phyloP scores from a whole-genome alignment of 2,329 filamentous ascomycete species.

The Fusarium buharicum region DNA sequence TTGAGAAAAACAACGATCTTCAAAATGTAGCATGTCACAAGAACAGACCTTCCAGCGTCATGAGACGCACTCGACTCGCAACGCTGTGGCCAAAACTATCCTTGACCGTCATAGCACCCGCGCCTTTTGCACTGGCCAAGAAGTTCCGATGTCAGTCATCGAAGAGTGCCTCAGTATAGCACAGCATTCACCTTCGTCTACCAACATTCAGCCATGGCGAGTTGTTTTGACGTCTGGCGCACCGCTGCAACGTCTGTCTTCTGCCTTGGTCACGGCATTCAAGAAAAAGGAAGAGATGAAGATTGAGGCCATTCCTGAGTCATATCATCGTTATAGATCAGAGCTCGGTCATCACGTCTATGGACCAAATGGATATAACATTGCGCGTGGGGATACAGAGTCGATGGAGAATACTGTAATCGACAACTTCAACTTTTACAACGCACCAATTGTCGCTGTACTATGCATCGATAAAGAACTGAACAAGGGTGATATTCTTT shows the following conservation, averaged over 20 bases:
- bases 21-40: neutral
- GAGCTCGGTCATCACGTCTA: slow-evolving; percentile 29
- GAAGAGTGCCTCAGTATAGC: slow-evolving; percentile 23
- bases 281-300: slow-evolving; percentile 3
- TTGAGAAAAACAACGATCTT: neutral
- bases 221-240: slow-evolving; percentile 12
- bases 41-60: slow-evolving; percentile 9
- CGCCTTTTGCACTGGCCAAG: slow-evolving; percentile 10
- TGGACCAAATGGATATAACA: slow-evolving; percentile 27
- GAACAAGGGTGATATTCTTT: slow-evolving; percentile 9
- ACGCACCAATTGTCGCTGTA: slow-evolving; percentile 24
- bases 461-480: slow-evolving; percentile 23
- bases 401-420: slow-evolving; percentile 15
- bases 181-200: slow-evolving; percentile 21
- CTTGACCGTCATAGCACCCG: slow-evolving; percentile 15
- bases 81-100: slow-evolving; percentile 6
- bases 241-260: slow-evolving; percentile 1
- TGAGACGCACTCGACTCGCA: slow-evolving; percentile 1
- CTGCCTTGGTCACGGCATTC: neutral
- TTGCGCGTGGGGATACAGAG: slow-evolving; percentile 15
- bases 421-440: slow-evolving; percentile 34
- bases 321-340: slow-evolving; percentile 18
- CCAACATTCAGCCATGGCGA: slow-evolving; percentile 26
- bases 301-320: slow-evolving; percentile 8
- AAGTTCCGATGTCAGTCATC: neutral